These are phyloP conservation scores for Iberis amara DNA, from an alignment of 441 rosid genomes.

Conservation along the genomic window DNA sequence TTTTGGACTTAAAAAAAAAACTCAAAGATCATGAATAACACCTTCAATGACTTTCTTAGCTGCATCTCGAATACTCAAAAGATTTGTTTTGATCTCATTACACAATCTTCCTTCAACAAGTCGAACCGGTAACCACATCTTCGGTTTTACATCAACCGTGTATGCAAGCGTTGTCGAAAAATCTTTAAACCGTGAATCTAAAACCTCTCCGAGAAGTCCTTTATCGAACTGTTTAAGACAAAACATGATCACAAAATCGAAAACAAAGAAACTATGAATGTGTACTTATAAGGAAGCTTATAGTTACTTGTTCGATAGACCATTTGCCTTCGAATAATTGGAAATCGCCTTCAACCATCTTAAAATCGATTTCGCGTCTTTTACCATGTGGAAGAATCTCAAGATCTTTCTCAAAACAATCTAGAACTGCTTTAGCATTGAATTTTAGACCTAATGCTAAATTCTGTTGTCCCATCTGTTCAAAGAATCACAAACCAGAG, in stretches of 20 bases:
- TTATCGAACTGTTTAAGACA: conserved; percentile 38
- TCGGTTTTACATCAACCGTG: conserved; percentile 61
- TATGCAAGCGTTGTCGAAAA: conserved; percentile 54
- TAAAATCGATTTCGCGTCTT: conserved; percentile 77
- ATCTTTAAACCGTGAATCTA: conserved; percentile 34
- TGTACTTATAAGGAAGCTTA: background rate
- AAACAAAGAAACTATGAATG: background rate
- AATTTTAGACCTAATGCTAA: conserved; percentile 73
- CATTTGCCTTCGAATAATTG: conserved; percentile 76
- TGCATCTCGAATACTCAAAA: conserved; percentile 55
- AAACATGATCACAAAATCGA: background rate
- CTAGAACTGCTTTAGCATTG: conserved; percentile 72
- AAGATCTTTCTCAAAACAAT: conserved; percentile 79
- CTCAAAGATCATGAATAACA: conserved; percentile 33
- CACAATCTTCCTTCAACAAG: conserved; percentile 75
- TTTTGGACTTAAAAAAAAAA: conserved; percentile 1
- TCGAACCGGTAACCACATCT: conserved; percentile 66
- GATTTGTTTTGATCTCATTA: conserved; percentile 64
- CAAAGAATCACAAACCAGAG: conserved; percentile 30
- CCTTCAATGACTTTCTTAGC: conserved; percentile 42
- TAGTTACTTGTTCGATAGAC: conserved; percentile 75
- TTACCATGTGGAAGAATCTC: conserved; percentile 45
- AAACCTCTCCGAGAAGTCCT: conserved; percentile 29
- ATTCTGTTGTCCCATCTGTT: conserved; percentile 72
- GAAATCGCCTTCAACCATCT: conserved; percentile 90